Evolutionary conservation across 108 stramenopile genomes (phyloP), one percentile per base, ranked within the genome.

Genomic region (Thalassiosira profunda): DNA sequence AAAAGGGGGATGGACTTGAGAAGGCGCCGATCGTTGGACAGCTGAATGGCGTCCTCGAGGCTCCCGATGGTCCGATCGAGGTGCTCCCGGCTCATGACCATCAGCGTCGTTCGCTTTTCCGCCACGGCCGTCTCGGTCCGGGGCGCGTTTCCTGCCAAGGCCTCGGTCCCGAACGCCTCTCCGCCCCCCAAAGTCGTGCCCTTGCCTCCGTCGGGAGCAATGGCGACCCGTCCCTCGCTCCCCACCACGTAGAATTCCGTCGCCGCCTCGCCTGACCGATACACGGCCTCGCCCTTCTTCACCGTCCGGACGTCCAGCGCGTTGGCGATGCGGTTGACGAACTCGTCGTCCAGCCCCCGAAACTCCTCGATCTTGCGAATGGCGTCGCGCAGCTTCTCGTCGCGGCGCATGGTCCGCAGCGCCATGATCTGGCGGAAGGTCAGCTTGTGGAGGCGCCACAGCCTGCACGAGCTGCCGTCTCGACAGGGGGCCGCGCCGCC

Each of bases 401-500:
- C 87, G 30, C 88, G 87, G 28, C 62, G 55, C 68, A 80, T 76
- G 23, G 74, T 77, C n/a, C 66, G 63, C 40, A 73, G 54, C 23
- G 88, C 90, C 52, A 95, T 69, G 36, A 95, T 83, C 29, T 84
- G 77, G 30, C 88, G 78, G 61, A 96, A 96, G 29, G 94, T 87
- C 18, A 60, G 53, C 45, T 91, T 89, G 48, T 93, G 82, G 17
- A 96, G 82, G 36, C 86, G 81, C 87, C 89, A 92, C 4, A 92
- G 20, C 28, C 38, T 43, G 44, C 68, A 48, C 3, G 60, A 33
- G 18, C 10, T 5, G 55, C 65, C 34, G 33, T 52, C 74, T 80
- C 28, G 11, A 85, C 85, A 60, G 15, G 14, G 53, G 0, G 6
- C 14, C 33, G 40, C 21, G 10, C 6, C 23, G 15, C 56, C 30